Conservation (phyloP, 345 rosid genomes). For the Psidium guajava region DNA sequence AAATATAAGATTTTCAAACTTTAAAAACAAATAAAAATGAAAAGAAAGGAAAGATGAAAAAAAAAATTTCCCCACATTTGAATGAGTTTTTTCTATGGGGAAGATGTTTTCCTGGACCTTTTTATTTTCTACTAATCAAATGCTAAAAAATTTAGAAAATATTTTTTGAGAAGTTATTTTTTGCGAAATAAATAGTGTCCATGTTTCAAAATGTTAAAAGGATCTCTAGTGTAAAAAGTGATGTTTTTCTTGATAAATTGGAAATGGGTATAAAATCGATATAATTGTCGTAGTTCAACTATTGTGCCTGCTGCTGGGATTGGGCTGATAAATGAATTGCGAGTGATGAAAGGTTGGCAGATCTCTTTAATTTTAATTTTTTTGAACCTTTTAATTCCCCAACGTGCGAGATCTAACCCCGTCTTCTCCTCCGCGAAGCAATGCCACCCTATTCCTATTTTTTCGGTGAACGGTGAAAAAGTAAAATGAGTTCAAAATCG, state of each 20-base stretch:
- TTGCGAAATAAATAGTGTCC: too few relatives aligned
- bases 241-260: neutral
- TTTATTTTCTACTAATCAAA: too few relatives aligned
- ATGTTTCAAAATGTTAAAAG: neutral
- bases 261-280: neutral
- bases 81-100: too few relatives aligned
- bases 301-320: neutral
- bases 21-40: too few relatives aligned
- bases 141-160: too few relatives aligned
- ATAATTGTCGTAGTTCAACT: too few relatives aligned
- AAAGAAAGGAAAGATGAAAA: too few relatives aligned
- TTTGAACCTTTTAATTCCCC: neutral
- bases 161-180: too few relatives aligned
- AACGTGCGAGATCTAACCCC: neutral
- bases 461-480: neutral
- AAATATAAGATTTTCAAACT: too few relatives aligned
- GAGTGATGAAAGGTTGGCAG: neutral
- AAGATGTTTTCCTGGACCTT: too few relatives aligned
- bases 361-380: too few relatives aligned
- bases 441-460: neutral
- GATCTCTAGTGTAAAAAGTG: neutral
- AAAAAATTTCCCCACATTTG: too few relatives aligned
- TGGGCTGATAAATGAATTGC: neutral
- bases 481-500: neutral
- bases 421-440: neutral